Evolutionary conservation across 108 stramenopile species (phyloP).

Genomic region (Skeletonema potamos): DNA sequence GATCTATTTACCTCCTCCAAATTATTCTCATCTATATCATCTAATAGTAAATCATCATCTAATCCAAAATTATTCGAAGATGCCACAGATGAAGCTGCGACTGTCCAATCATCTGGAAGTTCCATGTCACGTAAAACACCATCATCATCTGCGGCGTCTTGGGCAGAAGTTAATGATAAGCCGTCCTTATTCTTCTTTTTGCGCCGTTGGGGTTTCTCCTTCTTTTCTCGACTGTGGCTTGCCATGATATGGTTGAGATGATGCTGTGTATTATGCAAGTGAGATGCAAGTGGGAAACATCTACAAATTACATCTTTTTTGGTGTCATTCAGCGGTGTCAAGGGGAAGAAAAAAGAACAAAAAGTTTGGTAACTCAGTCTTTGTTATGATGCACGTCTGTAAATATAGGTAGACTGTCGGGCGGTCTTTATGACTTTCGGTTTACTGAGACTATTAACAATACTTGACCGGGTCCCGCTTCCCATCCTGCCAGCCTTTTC

Average conservation of each 20-base stretch:
- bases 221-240: conserved; percentile 32
- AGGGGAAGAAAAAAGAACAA: too few relatives aligned
- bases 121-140: conserved; percentile 14
- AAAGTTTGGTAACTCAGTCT: too few relatives aligned
- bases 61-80: not conserved
- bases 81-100: conserved; percentile 15
- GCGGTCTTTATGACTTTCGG: too few relatives aligned
- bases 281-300: too few relatives aligned
- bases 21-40: conserved; percentile 3
- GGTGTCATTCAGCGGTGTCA: too few relatives aligned
- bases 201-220: conserved; percentile 8
- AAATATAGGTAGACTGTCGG: too few relatives aligned
- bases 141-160: conserved; percentile 4
- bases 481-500: too few relatives aligned
- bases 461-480: too few relatives aligned
- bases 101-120: conserved; percentile 33
- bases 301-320: too few relatives aligned
- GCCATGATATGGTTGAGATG: conserved; percentile 15
- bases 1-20: not conserved
- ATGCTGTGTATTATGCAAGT: not conserved
- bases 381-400: too few relatives aligned
- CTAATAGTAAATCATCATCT: not conserved
- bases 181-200: conserved; percentile 11
- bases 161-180: not conserved
- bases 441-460: too few relatives aligned